Base-by-base conservation (phyloP, 225 moss, liverwort and hornwort genomes). In the Bryoerythrophyllum caledonicum region DNA sequence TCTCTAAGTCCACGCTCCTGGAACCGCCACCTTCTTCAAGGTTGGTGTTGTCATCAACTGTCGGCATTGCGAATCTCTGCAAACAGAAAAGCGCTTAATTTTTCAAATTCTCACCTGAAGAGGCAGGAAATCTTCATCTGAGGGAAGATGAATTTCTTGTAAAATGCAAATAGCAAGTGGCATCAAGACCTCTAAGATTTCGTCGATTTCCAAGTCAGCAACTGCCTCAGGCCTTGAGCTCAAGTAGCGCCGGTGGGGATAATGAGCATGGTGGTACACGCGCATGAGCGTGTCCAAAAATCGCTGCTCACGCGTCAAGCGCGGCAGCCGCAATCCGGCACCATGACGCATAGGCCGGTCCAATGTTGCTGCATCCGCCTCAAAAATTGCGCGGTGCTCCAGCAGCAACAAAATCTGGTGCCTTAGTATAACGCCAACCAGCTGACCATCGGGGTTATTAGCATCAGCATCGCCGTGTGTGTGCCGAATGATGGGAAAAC, bases 321-420 rank as follows among this genome's bases (percentile, higher is more conserved):
- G 37, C 5, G 81, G 83, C 61, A 81, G 23, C 46, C 80, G 77
- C 15, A 79, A 70, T 52, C 70, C 49, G 10, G 27, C 41, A 13
- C 79, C 60, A 53, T 76, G 76, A 21, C 77, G 78, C 61, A 79
- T 63, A 12, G 85, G 88, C 20, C 69, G 63, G 59, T 76, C 37
- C 69, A 82, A 25, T 4, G 80, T 28, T 53, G 30, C 71, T 71
- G 73, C 80, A 65, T 95, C 89, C 26, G 86, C 81, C 70, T 88
- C 80, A 65, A 89, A 85, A 66, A 91, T 61, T 1, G 81, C 88
- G 20, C 82, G 84, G 64, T 87, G 79, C 67, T 95, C 91, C 19
- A 95, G 82, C 53, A 95, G 76, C 76, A 95, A 79, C 80, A 95
- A 41, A n/a, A 92, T 73, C 51, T 95, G 95, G 74, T 92, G 91